Conservation (phyloP, 2,329 filamentous ascomycete species). For the Penicillium sp. region DNA sequence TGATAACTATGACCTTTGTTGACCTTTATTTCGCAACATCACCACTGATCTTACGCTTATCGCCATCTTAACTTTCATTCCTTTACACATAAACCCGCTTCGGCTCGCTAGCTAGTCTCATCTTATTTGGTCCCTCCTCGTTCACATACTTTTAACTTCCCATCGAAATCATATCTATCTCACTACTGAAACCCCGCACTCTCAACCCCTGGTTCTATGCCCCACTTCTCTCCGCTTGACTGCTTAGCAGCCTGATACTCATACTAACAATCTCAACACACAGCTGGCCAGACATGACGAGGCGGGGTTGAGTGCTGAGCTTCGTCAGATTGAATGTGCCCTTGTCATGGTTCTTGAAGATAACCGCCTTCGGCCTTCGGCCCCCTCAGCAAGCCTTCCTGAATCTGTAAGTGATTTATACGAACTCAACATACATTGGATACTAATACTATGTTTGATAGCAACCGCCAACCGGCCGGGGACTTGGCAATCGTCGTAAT, state of each 20-base stretch:
- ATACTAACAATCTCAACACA: background rate
- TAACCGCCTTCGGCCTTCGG: background rate
- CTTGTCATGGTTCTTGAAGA: background rate
- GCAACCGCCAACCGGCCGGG: background rate
- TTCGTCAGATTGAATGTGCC: background rate
- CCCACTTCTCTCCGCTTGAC: background rate
- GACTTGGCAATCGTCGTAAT: background rate
- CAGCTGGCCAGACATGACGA: background rate
- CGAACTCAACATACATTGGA: background rate
- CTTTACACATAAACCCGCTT: background rate
- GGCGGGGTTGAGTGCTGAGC: background rate
- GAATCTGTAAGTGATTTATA: background rate
- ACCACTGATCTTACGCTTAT: background rate
- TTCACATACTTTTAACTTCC: background rate
- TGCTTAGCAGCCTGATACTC: background rate
- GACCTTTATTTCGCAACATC: background rate
- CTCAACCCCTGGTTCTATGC: background rate
- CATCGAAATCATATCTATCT: background rate
- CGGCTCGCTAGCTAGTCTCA: background rate
- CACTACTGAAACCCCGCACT: background rate
- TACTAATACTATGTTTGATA: background rate
- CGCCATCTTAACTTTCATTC: background rate
- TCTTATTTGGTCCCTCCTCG: background rate
- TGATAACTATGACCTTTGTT: background rate
- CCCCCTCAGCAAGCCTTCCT: background rate